Evolutionary conservation across 306 rosid species (phyloP).

Genomic region (Ormosia emarginata): DNA sequence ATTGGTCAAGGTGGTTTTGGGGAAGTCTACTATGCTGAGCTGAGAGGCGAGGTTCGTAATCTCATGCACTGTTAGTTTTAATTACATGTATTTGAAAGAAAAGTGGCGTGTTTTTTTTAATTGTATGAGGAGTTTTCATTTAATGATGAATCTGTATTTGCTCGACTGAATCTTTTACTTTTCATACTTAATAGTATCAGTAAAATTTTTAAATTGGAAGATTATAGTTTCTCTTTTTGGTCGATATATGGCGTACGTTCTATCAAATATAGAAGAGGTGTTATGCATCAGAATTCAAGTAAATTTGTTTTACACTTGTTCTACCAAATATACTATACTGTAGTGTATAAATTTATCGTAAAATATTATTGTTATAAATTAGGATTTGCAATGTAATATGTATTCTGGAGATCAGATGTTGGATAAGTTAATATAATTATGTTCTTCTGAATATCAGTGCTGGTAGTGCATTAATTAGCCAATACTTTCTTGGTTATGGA

Average conservation of each 20-base stretch:
- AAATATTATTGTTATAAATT: too few relatives aligned
- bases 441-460: too few relatives aligned
- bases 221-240: not conserved
- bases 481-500: not conserved
- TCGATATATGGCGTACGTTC: not conserved
- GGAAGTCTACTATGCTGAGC: conserved; percentile 78
- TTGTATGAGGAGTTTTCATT: not conserved
- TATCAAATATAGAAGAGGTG: not conserved
- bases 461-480: not conserved
- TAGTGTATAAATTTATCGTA: too few relatives aligned
- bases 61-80: not conserved
- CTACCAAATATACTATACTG: too few relatives aligned
- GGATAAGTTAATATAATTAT: not conserved
- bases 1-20: conserved; percentile 97
- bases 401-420: not conserved
- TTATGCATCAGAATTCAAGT: not conserved
- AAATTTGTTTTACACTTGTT: too few relatives aligned
- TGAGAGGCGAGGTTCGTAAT: conserved; percentile 89
- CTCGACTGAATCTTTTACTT: not conserved
- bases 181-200: too few relatives aligned
- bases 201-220: not conserved
- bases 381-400: not conserved
- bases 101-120: not conserved
- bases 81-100: not conserved
- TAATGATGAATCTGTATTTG: not conserved